Evolutionary conservation across 2,329 filamentous ascomycete genomes (phyloP).

Genomic region (Arthrobotrys musiformis): DNA sequence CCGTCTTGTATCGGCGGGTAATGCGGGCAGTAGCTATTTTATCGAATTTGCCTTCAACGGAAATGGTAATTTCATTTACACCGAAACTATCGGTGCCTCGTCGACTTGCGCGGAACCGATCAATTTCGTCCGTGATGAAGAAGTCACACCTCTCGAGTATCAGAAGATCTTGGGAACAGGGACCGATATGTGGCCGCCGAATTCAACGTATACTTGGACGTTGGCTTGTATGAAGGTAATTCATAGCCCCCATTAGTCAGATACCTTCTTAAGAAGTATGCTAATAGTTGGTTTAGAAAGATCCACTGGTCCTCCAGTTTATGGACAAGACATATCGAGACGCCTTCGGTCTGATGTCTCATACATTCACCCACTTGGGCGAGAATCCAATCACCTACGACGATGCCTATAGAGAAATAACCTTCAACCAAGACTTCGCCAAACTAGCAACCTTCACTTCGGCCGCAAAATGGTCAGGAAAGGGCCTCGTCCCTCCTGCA

Average conservation of each 20-base stretch:
- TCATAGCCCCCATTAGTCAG: neutral
- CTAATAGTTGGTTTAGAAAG: conserved; percentile 17
- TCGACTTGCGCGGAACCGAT: conserved; percentile 54
- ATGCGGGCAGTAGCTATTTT: conserved; percentile 66
- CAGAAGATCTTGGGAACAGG: conserved; percentile 67
- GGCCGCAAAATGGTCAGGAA: conserved; percentile 66
- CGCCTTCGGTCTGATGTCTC: conserved; percentile 70
- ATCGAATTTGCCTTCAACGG: conserved; percentile 70
- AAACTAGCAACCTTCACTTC: conserved; percentile 67
- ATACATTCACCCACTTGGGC: conserved; percentile 72
- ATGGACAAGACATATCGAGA: conserved; percentile 65
- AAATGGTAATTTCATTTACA: conserved; percentile 67
- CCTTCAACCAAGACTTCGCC: conserved; percentile 72
- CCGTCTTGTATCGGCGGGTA: conserved; percentile 63
- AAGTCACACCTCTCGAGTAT: conserved; percentile 64
- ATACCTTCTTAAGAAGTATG: no score
- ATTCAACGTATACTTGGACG: conserved; percentile 36
- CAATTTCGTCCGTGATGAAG: conserved; percentile 59
- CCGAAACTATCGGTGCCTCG: conserved; percentile 58
- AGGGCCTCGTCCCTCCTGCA: conserved; percentile 71
- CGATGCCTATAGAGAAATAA: conserved; percentile 70
- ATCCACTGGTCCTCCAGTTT: conserved; percentile 34
- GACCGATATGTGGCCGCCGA: conserved; percentile 66
- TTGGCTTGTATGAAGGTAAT: conserved; percentile 35
- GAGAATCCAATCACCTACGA: conserved; percentile 71